Conservation (phyloP, 768 basidiomycete species). For the Xerocomellus amylosporus region DNA sequence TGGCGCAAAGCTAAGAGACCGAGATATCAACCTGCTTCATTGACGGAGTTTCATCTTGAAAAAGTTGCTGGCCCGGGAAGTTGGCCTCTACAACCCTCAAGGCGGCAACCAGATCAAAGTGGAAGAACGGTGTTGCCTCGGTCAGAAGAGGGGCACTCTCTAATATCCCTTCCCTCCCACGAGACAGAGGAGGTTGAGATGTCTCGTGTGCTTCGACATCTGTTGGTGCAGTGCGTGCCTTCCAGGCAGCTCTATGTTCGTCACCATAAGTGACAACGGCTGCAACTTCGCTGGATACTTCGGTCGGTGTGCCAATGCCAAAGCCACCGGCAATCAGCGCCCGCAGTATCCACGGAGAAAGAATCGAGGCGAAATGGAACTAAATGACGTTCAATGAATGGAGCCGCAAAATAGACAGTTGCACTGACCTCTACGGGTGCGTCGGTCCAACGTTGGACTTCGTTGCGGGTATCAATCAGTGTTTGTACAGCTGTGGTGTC, state of each 20-base stretch:
- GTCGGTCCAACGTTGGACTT: constrained; percentile 87
- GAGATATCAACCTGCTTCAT: constrained; percentile 7
- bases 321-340: constrained; percentile 89
- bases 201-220: constrained; percentile 37
- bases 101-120: constrained; percentile 77
- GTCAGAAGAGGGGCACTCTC: constrained; percentile 39
- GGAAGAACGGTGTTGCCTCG: constrained; percentile 80
- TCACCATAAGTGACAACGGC: constrained; percentile 66
- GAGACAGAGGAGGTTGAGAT: constrained; percentile 6
- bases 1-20: not conserved
- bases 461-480: constrained; percentile 81
- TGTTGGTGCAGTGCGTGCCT: not conserved
- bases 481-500: constrained; percentile 93
- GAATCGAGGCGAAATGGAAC: constrained; percentile 93
- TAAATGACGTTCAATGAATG: constrained; percentile 33
- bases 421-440: constrained; percentile 61
- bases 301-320: constrained; percentile 58
- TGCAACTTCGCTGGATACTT: constrained; percentile 61
- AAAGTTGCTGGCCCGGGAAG: not conserved
- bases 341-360: constrained; percentile 92
- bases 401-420: not conserved
- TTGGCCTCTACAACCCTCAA: constrained; percentile 64
- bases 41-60: constrained; percentile 3
- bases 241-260: constrained; percentile 35
- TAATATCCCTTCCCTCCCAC: not conserved